These are phyloP conservation scores for Zygnema cylindricum DNA, from an alignment of 139 green algal genomes.

Conservation along the genomic window DNA sequence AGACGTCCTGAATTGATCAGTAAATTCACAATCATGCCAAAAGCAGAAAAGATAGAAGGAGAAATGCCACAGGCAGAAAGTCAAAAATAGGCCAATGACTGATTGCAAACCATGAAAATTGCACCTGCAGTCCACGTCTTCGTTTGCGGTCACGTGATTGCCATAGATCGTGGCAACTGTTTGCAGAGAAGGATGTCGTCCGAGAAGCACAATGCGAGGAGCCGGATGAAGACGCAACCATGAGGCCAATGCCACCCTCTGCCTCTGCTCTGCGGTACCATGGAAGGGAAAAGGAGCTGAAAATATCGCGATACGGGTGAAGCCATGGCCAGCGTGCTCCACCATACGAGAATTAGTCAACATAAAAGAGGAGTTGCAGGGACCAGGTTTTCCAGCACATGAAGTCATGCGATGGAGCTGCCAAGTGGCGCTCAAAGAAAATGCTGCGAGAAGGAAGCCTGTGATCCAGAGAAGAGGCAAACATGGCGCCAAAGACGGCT, in stretches of 20 bases:
- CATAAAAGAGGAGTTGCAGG: background rate
- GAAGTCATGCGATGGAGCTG: background rate
- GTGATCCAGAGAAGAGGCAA: background rate
- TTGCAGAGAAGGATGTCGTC: slow-evolving; percentile 10
- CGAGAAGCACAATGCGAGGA: slow-evolving; percentile 34
- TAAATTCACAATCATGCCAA: no score
- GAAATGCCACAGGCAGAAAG: no score
- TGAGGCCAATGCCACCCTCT: slow-evolving; percentile 8
- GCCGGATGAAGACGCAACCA: slow-evolving; percentile 13
- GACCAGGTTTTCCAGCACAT: background rate
- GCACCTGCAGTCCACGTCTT: slow-evolving; percentile 47
- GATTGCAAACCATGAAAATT: no score
- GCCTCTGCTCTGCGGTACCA: background rate
- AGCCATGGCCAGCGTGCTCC: background rate
- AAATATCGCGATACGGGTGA: background rate
- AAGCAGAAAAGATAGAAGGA: no score
- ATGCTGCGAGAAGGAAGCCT: background rate
- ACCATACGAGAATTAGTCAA: background rate
- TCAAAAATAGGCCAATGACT: no score
- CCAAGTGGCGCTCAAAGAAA: slow-evolving; percentile 10
- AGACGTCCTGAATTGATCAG: no score
- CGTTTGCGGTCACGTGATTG: background rate
- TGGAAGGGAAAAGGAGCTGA: background rate
- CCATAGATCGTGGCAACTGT: background rate
- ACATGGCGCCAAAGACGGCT: background rate